phyloP scores from a whole-genome alignment of 345 rosid species.

The Punica granatum region DNA sequence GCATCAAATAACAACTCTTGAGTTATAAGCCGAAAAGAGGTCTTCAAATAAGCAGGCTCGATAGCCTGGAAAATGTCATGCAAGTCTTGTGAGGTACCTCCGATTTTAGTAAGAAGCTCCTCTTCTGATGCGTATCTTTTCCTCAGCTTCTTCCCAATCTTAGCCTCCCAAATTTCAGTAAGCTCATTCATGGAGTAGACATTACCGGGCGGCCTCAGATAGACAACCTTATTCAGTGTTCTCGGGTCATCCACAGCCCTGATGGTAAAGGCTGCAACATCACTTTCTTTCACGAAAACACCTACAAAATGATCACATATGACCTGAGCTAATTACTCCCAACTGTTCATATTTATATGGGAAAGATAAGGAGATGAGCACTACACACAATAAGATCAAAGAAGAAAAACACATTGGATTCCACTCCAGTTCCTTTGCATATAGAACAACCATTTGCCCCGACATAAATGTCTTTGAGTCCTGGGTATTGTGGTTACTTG shows the following conservation, averaged over 20 bases:
- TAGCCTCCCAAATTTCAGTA: constrained; percentile 58
- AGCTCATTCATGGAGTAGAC: constrained; percentile 62
- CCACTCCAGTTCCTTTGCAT: background rate
- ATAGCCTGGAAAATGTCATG: background rate
- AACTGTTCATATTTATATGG: background rate
- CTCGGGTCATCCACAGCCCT: constrained; percentile 59
- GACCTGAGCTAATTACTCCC: background rate
- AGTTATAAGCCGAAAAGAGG: background rate
- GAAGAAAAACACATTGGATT: background rate
- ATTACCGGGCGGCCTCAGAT: constrained; percentile 65
- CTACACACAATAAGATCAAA: background rate
- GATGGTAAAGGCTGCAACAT: constrained; percentile 60
- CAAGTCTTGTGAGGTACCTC: constrained; percentile 29
- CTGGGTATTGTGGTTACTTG: background rate
- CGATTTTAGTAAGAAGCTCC: constrained; percentile 47
- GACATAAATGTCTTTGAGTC: background rate
- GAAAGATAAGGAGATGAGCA: background rate
- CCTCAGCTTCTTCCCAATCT: constrained; percentile 52
- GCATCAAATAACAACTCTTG: constrained; percentile 19
- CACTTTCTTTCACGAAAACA: constrained; percentile 50
- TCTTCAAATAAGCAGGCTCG: background rate
- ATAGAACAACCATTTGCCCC: background rate
- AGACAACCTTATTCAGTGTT: constrained; percentile 48
- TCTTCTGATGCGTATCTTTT: constrained; percentile 49
- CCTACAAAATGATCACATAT: constrained; percentile 26